Base-by-base conservation (phyloP, 257 asterid species). In the Solanum peruvianum region DNA sequence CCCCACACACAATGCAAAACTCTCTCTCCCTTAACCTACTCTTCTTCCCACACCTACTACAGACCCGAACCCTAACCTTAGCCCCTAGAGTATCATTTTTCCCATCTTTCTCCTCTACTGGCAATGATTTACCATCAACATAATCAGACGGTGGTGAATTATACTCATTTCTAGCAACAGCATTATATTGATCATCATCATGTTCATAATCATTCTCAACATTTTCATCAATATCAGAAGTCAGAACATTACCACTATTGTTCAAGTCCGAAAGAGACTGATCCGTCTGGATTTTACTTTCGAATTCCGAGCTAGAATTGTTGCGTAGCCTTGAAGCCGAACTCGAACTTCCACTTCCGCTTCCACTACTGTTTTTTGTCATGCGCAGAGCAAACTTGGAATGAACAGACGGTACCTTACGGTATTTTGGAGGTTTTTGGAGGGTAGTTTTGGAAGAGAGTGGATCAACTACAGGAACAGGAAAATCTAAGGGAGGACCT, bases 1-100 rank as follows among this genome's bases (percentile, higher is more conserved):
- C 94, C 75, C 92, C 93, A 87, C 98, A 95, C 23, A 92, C 98
- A 21, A 94, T 77, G 82, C 98, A 95, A 56, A 39, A 49, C 87
- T 88, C 94, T 80, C 89, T 89, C 56, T 39, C 87, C 84, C 88
- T 84, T 37, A 89, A 81, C 88, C 89, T 83, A 37, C 58, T 86
- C 82, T 89, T 86, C 87, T 89, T 92, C 58, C 94, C 93, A 67
- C 98, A 95, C 83, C 98, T 90, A 29, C 85, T 81, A 85, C 97
- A 94, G 16, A 70, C 86, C 81, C 88, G 90, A 45, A 45, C 72
- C 66, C 58, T 56, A 83, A 47, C 8, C 39, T 52, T 45, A 70
- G 75, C 16, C 87, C 49, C 85, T 44, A 73, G 9, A 71, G 47
- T 84, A 49, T 44, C 86, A 83, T 56, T 86, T 76, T 35, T 39